Base-by-base conservation (phyloP, 305 asterid genomes). In the Fraxinus ornus region DNA sequence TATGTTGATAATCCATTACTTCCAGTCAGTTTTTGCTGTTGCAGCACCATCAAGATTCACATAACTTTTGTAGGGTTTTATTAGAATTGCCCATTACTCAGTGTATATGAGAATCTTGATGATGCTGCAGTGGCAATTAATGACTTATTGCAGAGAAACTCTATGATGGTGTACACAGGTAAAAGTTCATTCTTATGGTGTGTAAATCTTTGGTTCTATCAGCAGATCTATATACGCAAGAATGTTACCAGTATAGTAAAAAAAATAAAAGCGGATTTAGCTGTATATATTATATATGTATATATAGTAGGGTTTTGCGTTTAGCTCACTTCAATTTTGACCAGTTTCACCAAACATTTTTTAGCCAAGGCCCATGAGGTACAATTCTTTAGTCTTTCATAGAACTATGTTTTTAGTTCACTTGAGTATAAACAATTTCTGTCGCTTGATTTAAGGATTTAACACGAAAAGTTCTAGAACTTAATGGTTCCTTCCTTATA, bases 51-150 rank as follows among this genome's bases (percentile, higher is more conserved):
- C 35, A 66, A 66, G 73, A 66, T 66, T 66, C 73, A 66, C 73
- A 24, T 66, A 66, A 22, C 32, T 66, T 24, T 66, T 24, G n/a
- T 24, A 66, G 73, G 73, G 73, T 66, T 24, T 66, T 13, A 64
- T 22, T 13, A 10, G 33, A 24, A 24, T 64, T 0, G 17, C 7
- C 73, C 73, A 0, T 24, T 64, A 8, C 2, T 64, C 32, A 7
- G 73, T 64, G 9, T 24, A 7, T 24, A 66, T 66, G 73, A 66
- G 73, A 66, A 66, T 66, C 73, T 66, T 66, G 73, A 66, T 66
- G 73, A 66, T 66, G 73, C 73, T 66, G 73, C 73, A 66, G 73
- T 66, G 73, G 73, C 73, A 66, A 66, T 66, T 24, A 66, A 66
- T 66, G 73, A 24, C 73, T 66, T 22, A 9, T 66, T 66, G 35